Evolutionary conservation across 2,329 filamentous ascomycete genomes (phyloP).

Genomic region (Diplodia corticola): DNA sequence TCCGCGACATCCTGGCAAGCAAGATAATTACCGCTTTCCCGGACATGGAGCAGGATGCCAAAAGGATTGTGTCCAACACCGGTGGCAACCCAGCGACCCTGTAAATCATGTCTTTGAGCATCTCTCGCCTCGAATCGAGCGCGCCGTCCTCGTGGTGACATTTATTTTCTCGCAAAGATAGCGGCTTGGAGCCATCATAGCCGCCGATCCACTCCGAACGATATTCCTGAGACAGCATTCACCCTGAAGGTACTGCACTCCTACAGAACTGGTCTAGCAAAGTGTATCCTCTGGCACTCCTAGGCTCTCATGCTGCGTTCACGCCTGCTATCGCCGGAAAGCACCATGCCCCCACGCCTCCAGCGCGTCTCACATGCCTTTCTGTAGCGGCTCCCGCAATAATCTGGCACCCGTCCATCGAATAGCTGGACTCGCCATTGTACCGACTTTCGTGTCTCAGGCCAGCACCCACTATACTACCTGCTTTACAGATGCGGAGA

Average conservation of each 20-base stretch:
- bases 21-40: conserved; percentile 61
- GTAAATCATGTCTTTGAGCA: neutral
- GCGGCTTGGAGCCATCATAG: too few relatives aligned
- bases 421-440: neutral
- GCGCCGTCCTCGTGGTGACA: too few relatives aligned
- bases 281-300: neutral
- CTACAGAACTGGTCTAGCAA: neutral
- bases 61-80: conserved; percentile 49
- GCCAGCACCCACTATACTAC: neutral
- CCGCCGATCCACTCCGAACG: too few relatives aligned
- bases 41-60: conserved; percentile 56
- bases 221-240: too few relatives aligned
- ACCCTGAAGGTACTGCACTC: neutral
- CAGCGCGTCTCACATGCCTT: neutral
- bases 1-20: conserved; percentile 59
- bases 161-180: too few relatives aligned
- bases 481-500: neutral
- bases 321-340: neutral
- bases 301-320: neutral
- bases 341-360: neutral
- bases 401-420: neutral
- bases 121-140: neutral
- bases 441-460: neutral
- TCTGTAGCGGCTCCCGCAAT: neutral
- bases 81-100: conserved; percentile 34